These are phyloP conservation scores for Hyparrhenia diplandra DNA, from an alignment of 176 grass and related monocot species.

Conservation along the genomic window DNA sequence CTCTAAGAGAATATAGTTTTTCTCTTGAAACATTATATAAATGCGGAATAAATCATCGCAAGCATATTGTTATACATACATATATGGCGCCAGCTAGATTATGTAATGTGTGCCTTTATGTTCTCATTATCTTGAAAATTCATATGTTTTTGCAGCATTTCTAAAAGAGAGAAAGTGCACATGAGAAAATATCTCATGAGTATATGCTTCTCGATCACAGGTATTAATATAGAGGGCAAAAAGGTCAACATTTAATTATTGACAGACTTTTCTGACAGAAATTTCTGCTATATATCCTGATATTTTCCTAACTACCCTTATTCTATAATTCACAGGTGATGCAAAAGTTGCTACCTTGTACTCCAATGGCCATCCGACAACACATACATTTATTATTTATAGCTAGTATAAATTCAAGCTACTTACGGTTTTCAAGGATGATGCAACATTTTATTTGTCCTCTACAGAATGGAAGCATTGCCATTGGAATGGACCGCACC, in stretches of 20 bases:
- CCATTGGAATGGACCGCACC: constrained; percentile 11
- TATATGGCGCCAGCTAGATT: background rate
- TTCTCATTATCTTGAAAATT: background rate
- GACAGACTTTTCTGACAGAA: background rate
- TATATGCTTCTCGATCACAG: constrained; percentile 1
- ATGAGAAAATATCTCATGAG: constrained; percentile 22
- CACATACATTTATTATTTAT: constrained; percentile 6
- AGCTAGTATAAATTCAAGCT: background rate
- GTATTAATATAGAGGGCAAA: background rate
- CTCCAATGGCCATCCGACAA: constrained; percentile 52
- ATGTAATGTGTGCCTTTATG: background rate
- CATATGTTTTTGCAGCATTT: background rate
- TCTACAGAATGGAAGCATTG: constrained; percentile 12
- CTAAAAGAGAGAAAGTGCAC: background rate
- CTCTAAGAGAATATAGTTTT: background rate
- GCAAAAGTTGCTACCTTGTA: constrained; percentile 4
- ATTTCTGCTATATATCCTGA: constrained; percentile 28
- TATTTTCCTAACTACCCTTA: constrained; percentile 41
- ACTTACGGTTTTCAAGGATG: constrained; percentile 31
- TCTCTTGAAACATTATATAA: background rate
- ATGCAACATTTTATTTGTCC: constrained; percentile 20
- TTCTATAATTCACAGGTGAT: constrained; percentile 30
- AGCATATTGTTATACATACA: background rate
- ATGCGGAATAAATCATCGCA: background rate
- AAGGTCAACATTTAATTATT: constrained; percentile 4